Conservation (phyloP, 768 basidiomycete species). For the Trametes cinnabarina region DNA sequence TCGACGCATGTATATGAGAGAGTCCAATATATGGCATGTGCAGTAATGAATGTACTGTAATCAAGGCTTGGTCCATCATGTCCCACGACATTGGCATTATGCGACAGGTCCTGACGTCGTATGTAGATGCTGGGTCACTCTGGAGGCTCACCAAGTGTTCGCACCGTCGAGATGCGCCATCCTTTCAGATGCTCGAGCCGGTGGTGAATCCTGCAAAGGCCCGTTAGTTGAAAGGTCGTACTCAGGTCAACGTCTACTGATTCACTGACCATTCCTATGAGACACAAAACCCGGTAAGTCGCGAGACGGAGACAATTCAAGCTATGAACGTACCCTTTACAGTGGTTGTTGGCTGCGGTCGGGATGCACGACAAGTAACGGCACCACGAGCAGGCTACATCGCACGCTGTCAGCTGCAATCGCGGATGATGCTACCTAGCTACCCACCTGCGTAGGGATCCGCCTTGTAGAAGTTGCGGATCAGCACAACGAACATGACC, state of each 20-base stretch:
- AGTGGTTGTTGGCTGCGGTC: slow-evolving; percentile 65
- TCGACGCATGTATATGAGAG: too few relatives aligned
- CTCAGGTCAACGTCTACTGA: not conserved
- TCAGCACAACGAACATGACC: slow-evolving; percentile 78
- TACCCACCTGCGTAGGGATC: slow-evolving; percentile 78
- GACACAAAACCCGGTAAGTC: not conserved
- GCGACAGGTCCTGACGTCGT: too few relatives aligned
- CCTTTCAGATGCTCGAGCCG: slow-evolving; percentile 2
- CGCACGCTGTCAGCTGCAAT: not conserved
- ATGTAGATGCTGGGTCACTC: too few relatives aligned
- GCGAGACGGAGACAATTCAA: not conserved
- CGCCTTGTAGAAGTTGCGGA: slow-evolving; percentile 85
- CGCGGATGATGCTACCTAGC: not conserved
- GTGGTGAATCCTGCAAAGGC: slow-evolving; percentile 2
- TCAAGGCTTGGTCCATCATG: too few relatives aligned
- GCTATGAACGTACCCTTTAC: slow-evolving; percentile 41
- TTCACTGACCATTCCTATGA: too few relatives aligned
- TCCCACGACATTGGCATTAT: too few relatives aligned
- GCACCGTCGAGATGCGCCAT: too few relatives aligned
- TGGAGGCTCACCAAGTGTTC: too few relatives aligned
- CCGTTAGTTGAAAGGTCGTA: not conserved
- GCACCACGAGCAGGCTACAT: slow-evolving; percentile 78
- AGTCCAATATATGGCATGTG: too few relatives aligned
- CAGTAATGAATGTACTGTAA: too few relatives aligned
- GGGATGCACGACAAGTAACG: slow-evolving; percentile 91